phyloP scores from a whole-genome alignment of 2,329 filamentous ascomycete genomes.

The Penicillium frequentans region DNA sequence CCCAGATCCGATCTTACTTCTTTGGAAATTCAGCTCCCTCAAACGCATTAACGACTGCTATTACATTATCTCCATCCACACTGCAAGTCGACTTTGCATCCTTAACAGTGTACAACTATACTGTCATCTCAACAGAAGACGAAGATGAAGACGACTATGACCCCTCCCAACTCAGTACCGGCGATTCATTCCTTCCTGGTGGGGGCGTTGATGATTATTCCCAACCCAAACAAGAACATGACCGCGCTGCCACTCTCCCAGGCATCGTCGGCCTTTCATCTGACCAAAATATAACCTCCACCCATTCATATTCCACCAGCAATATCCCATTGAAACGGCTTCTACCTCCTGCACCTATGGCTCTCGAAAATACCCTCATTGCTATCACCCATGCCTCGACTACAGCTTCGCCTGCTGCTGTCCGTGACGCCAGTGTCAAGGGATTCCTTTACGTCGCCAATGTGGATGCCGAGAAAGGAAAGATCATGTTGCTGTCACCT shows the following conservation, averaged over 20 bases:
- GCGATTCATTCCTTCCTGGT: slow-evolving; percentile 38
- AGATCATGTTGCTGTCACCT: slow-evolving; percentile 78
- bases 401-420: slow-evolving; percentile 67
- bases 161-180: slow-evolving; percentile 32
- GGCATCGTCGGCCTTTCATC: slow-evolving; percentile 22
- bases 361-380: slow-evolving; percentile 76
- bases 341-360: slow-evolving; percentile 57
- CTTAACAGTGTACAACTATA: slow-evolving; percentile 70
- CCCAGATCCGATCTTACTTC: slow-evolving; percentile 87
- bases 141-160: slow-evolving; percentile 52
- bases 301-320: slow-evolving; percentile 21
- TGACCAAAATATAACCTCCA: slow-evolving; percentile 14
- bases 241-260: slow-evolving; percentile 20
- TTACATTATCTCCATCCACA: slow-evolving; percentile 81
- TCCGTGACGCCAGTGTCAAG: slow-evolving; percentile 80
- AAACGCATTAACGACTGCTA: slow-evolving; percentile 48
- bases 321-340: slow-evolving; percentile 57
- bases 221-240: slow-evolving; percentile 18
- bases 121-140: slow-evolving; percentile 56
- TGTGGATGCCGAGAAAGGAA: slow-evolving; percentile 80
- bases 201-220: slow-evolving; percentile 24
- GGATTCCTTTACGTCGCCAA: slow-evolving; percentile 93
- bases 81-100: slow-evolving; percentile 78
- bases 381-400: slow-evolving; percentile 78
- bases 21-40: slow-evolving; percentile 67